A percentile compares a stretch with the other conserved stretches of the same genome.
phyloP scores from a whole-genome alignment of 805 yeast genomes.

The Saturnispora dispora region DNA sequence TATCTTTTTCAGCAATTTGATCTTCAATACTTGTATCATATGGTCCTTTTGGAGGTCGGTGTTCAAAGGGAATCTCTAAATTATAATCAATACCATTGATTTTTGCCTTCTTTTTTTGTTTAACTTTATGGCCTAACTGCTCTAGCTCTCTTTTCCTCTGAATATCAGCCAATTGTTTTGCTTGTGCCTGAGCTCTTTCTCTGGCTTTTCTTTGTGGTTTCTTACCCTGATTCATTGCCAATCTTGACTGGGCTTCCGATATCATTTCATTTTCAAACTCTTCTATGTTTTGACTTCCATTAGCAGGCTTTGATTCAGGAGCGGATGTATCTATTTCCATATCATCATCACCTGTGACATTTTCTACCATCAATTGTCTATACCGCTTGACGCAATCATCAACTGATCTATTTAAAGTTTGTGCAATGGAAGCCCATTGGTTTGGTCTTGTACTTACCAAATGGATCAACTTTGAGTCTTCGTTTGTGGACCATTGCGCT shows the following conservation, averaged over 20 bases:
- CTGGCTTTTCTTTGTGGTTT: constrained; percentile 87
- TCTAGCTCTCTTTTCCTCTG: constrained; percentile 77
- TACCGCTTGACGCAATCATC: constrained; percentile 81
- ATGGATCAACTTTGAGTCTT: constrained; percentile 62
- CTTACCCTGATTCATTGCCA: constrained; percentile 89
- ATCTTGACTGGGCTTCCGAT: constrained; percentile 87
- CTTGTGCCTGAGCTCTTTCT: constrained; percentile 74
- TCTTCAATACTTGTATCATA: constrained; percentile 62
- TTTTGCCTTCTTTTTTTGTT: constrained; percentile 43
- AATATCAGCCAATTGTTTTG: constrained; percentile 61
- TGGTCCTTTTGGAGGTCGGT: constrained; percentile 54
- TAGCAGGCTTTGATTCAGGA: constrained; percentile 76
- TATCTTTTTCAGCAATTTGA: constrained; percentile 29
- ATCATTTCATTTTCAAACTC: constrained; percentile 90
- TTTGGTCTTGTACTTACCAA: constrained; percentile 71
- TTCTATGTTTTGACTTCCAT: constrained; percentile 48
- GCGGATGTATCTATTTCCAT: constrained; percentile 10
- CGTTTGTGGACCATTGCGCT: constrained; percentile 61
- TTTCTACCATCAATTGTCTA: constrained; percentile 56
- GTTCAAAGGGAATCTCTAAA: constrained; percentile 75
- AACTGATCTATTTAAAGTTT: constrained; percentile 74
- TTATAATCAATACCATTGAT: constrained; percentile 66
- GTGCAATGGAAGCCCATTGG: constrained; percentile 91
- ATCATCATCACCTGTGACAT: constrained; percentile 21
- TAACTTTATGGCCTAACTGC: constrained; percentile 57